Conservation (phyloP, 257 asterid species). For the Solanum microdontum region DNA sequence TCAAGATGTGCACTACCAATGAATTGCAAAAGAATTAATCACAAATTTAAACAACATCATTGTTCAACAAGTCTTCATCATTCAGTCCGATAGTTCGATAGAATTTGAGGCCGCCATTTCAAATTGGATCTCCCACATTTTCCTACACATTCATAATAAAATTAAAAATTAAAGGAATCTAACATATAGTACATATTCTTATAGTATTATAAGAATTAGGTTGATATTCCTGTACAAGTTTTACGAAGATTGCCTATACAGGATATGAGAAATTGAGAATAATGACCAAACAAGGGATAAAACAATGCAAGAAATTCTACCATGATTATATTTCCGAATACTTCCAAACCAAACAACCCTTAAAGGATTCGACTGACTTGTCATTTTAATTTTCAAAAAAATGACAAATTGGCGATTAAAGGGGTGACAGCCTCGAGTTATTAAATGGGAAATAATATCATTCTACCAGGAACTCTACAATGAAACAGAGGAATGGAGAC, state of each 20-base stretch:
- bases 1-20: background rate
- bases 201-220: background rate
- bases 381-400: background rate
- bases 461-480: background rate
- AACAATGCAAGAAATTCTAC: background rate
- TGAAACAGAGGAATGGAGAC: background rate
- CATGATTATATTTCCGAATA: background rate
- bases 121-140: too few species aligned
- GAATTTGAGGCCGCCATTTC: background rate
- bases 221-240: background rate
- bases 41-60: too few species aligned
- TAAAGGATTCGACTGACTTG: background rate
- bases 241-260: background rate
- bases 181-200: too few species aligned
- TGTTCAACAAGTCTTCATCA: background rate
- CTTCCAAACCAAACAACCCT: background rate
- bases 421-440: background rate
- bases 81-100: background rate
- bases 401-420: background rate
- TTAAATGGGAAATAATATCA: background rate
- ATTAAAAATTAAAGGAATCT: too few species aligned
- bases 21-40: background rate
- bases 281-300: background rate
- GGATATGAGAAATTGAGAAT: background rate
- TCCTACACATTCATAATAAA: too few species aligned